Evolutionary conservation across 2,329 filamentous ascomycete species (phyloP), one percentile per base, ranked within the genome.

Genomic region (Colletotrichum tropicale): DNA sequence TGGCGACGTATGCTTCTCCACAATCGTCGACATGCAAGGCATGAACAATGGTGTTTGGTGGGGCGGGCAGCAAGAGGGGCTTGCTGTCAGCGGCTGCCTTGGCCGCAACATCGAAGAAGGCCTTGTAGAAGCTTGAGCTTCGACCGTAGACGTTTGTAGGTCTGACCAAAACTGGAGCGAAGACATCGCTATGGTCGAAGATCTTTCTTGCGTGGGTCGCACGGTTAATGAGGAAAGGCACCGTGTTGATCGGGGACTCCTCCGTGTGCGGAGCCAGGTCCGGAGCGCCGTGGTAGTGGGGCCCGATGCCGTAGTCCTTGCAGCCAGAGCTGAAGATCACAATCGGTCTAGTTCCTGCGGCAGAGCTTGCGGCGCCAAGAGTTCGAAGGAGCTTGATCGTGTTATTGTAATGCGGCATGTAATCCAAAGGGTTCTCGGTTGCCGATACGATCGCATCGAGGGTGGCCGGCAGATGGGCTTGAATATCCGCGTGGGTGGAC

Each of bases 11-110:
- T 0, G 87, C 87, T 18, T 87, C 85, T 3, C 80, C 88, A 62
- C 87, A 89, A 76, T 90, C 88, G 76, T 89, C 88, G 15, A 89
- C 82, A 74, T 90, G 88, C 48, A 86, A 82, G 5, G 84, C 86
- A 73, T 89, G 88, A 75, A 88, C 80, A 36, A 89, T 86, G 16
- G 81, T 85, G 21, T 84, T 80, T 0, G 82, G 81, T 55, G 85
- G 77, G 1, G 82, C 79, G 0, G 84, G 80, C 5, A 89, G 74
- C 18, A 79, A 76, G 34, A 88, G 78, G 3, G 79, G 74, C 4
- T 65, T 66, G 3, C 62, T 70, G 2, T 60, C 30, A 1, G 36
- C 36, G 9, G 74, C 70, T 5, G 73, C 77, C 4, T 77, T 66
- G 2, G 80, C 81, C 1, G 84, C 82, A 34, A 84, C 82, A 24